Conservation (phyloP, 306 rosid species). For the Malus domestica region ASM211411v1 NC_041789.1:31890001-31890500, state of each 20-base stretch:
- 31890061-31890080: constrained; percentile 36
- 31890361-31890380: constrained; percentile 36
- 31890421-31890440: constrained; percentile 32
- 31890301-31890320: constrained; percentile 42
- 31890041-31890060: constrained; percentile 70
- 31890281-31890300: constrained; percentile 49
- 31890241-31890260: constrained; percentile 34
- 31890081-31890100: constrained; percentile 35
- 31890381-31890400: constrained; percentile 46
- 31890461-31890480: constrained; percentile 27
- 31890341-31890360: constrained; percentile 44
- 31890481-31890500: constrained; percentile 23
- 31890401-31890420: constrained; percentile 47
- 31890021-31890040: constrained; percentile 14
- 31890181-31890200: constrained; percentile 34
- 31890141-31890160: constrained; percentile 28
- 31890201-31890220: constrained; percentile 56
- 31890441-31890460: constrained; percentile 41
- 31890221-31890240: constrained; percentile 45
- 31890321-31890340: constrained; percentile 40
- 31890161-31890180: constrained; percentile 37
- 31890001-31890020: constrained; percentile 1
- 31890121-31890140: constrained; percentile 24
- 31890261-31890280: constrained; percentile 62
- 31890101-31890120: constrained; percentile 39